Base-by-base conservation (phyloP, 257 asterid species). In the Voacanga thouarsii region DNA sequence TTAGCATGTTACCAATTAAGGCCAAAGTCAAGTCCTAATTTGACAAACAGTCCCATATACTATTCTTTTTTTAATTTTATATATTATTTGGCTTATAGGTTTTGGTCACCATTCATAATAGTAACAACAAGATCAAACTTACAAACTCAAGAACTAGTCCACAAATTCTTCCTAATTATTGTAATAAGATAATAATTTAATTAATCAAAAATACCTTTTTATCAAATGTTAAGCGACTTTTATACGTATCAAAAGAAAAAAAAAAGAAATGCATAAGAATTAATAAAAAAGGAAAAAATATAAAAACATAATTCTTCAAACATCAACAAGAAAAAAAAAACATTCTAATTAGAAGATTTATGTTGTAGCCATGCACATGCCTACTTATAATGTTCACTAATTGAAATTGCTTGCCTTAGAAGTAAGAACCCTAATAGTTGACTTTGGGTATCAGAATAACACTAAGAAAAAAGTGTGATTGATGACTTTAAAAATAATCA, bases 331-430 rank as follows among this genome's bases (percentile, higher is more conserved):
- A 26, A 33, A 60, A 72, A 33, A 10, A 10, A 49, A 79, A 61
- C 44, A 61, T 70, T 59, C 43, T 18, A n/a, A n/a, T n/a, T 71
- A 43, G 61, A 70, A 41, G 7, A 47, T 45, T 49, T 45, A 30
- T 28, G 19, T 37, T 14, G 28, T 19, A 56, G 60, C 21, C 71
- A 75, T 60, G 70, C 60, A 41, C 71, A 55, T 55, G 78, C 50
- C 37, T 56, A 61, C 67, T 73, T 77, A 74, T 79, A 73, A 74
- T 66, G 76, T 80, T 65, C 71, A 69, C 66, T 74, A 18, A 67
- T 66, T 56, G 59, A 66, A 11, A 39, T 74, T 74, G 76, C 83
- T 80, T 74, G 83, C 79, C 75, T 80, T 80, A 65, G 75, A 80
- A 80, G 83, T 74, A 74, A 80, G 57, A 72, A 41, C n/a, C 30